These are phyloP conservation scores for Amphibolis antarctica DNA, from an alignment of 106 monocot genomes.

Conservation along the genomic window DNA sequence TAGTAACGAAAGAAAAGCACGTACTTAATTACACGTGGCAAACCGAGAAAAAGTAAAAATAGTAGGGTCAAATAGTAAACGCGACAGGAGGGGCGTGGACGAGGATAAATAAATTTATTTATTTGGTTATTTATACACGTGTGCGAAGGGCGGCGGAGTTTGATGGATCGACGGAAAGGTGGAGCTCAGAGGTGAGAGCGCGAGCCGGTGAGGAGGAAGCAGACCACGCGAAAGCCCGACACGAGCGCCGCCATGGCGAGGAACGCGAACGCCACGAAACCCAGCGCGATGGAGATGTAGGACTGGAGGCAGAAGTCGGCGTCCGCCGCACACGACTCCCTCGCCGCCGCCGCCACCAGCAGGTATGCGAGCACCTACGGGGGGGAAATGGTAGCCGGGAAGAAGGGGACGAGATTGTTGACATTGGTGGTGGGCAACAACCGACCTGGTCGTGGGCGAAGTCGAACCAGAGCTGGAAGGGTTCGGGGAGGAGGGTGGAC, in stretches of 20 bases:
- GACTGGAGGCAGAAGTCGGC: constrained; percentile 57
- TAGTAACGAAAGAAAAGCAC: too few relatives aligned
- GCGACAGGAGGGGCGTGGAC: too few relatives aligned
- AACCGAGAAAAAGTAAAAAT: too few relatives aligned
- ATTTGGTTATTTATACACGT: too few relatives aligned
- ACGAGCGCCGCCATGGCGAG: constrained; percentile 45
- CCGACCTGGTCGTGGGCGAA: constrained; percentile 89
- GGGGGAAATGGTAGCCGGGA: background rate
- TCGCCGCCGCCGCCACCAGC: constrained; percentile 49
- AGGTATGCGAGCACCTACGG: constrained; percentile 60
- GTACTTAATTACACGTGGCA: too few relatives aligned
- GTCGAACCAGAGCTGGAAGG: constrained; percentile 95
- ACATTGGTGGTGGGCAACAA: background rate
- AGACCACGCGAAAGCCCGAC: constrained; percentile 60
- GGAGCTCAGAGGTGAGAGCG: constrained; percentile 32
- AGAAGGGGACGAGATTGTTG: background rate
- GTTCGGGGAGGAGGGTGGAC: constrained; percentile 57
- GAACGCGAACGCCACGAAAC: constrained; percentile 56
- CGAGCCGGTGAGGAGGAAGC: constrained; percentile 50
- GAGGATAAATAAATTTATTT: too few relatives aligned
- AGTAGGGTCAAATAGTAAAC: too few relatives aligned
- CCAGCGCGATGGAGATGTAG: constrained; percentile 54
- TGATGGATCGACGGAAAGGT: too few relatives aligned
- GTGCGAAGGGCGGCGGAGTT: too few relatives aligned
- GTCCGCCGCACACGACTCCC: constrained; percentile 15